Percentiles rank a stretch among this genome's conserved stretches.
These are phyloP conservation scores for Endoconidiophora polonica DNA, from an alignment of 2,329 filamentous ascomycete genomes.

Conservation along the genomic window DNA sequence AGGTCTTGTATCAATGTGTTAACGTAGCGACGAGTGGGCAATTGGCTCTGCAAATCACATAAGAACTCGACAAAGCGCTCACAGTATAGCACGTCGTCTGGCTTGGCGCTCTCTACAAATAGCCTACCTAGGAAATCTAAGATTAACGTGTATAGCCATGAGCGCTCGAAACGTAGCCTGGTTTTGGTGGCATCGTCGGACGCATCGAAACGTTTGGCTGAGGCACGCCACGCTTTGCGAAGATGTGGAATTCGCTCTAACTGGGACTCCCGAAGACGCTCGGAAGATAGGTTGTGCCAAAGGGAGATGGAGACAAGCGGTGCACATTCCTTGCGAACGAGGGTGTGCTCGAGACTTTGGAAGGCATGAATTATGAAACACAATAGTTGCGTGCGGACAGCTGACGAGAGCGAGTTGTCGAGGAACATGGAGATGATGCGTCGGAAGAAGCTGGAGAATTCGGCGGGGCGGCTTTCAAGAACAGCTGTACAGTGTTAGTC, in stretches of 20 bases:
- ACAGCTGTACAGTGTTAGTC: constrained; percentile 33
- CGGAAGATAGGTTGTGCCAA: constrained; percentile 82
- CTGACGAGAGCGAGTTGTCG: constrained; percentile 47
- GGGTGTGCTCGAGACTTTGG: constrained; percentile 74
- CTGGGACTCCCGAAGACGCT: constrained; percentile 53
- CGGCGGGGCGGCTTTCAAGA: constrained; percentile 59
- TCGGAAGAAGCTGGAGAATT: constrained; percentile 80
- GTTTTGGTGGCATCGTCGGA: constrained; percentile 67
- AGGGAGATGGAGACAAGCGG: constrained; percentile 86
- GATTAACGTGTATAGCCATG: constrained; percentile 78
- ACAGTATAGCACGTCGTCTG: constrained; percentile 62
- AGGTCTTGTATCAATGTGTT: constrained; percentile 77
- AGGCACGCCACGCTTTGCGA: constrained; percentile 79
- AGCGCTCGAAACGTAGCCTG: constrained; percentile 73
- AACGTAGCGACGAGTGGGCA: constrained; percentile 85
- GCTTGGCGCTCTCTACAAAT: constrained; percentile 37
- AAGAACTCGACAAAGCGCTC: constrained; percentile 88
- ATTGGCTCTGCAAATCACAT: constrained; percentile 77
- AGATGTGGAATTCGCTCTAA: constrained; percentile 59
- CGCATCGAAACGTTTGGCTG: constrained; percentile 70
- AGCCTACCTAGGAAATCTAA: constrained; percentile 66
- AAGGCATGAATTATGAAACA: constrained; percentile 84
- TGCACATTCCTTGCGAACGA: constrained; percentile 91
- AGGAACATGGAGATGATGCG: constrained; percentile 77
- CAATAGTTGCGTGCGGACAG: constrained; percentile 66